A percentile compares a stretch with the other conserved stretches of the same genome.
Evolutionary conservation across 2,329 filamentous ascomycete genomes (phyloP).

Genomic region (Fusarium cyanostomum): DNA sequence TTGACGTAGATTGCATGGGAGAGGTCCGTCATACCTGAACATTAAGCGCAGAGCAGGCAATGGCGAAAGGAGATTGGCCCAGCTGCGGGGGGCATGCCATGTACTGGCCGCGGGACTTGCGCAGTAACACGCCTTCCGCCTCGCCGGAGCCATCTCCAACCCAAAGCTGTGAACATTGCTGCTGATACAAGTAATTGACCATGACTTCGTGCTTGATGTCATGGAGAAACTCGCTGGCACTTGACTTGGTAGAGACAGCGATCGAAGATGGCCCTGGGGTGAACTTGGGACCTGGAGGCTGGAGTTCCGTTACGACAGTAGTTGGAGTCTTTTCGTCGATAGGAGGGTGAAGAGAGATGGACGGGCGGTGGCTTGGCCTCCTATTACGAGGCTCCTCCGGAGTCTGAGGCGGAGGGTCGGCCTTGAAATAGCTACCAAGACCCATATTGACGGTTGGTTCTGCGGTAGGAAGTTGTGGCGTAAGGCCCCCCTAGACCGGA

Average conservation of each 20-base stretch:
- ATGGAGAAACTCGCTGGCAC: slow-evolving; percentile 66
- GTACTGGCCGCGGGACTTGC: slow-evolving; percentile 74
- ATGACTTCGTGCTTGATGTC: slow-evolving; percentile 85
- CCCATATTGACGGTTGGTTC: slow-evolving; percentile 60
- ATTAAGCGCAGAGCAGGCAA: slow-evolving; percentile 74
- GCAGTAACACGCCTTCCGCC: slow-evolving; percentile 76
- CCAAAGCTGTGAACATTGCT: slow-evolving; percentile 80
- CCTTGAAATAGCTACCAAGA: slow-evolving; percentile 70
- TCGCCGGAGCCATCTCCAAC: slow-evolving; percentile 74
- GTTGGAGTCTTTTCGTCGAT: slow-evolving; percentile 52
- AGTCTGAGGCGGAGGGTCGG: slow-evolving; percentile 42
- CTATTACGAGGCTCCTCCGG: slow-evolving; percentile 26
- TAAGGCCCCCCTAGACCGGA: background rate
- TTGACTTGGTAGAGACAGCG: slow-evolving; percentile 56
- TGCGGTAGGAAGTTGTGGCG: background rate
- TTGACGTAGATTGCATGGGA: background rate
- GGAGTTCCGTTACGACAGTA: slow-evolving; percentile 56
- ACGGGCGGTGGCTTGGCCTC: slow-evolving; percentile 29
- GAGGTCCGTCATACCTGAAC: slow-evolving; percentile 64
- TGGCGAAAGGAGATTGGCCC: slow-evolving; percentile 68
- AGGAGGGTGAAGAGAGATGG: slow-evolving; percentile 34
- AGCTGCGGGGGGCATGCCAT: slow-evolving; percentile 77
- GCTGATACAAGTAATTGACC: slow-evolving; percentile 84
- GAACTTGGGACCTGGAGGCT: slow-evolving; percentile 58
- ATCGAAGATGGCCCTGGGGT: slow-evolving; percentile 63